Percentiles rank a stretch among this genome's conserved stretches.
phyloP scores from a whole-genome alignment of 768 basidiomycete species.

The Termitomyces sp. region DNA sequence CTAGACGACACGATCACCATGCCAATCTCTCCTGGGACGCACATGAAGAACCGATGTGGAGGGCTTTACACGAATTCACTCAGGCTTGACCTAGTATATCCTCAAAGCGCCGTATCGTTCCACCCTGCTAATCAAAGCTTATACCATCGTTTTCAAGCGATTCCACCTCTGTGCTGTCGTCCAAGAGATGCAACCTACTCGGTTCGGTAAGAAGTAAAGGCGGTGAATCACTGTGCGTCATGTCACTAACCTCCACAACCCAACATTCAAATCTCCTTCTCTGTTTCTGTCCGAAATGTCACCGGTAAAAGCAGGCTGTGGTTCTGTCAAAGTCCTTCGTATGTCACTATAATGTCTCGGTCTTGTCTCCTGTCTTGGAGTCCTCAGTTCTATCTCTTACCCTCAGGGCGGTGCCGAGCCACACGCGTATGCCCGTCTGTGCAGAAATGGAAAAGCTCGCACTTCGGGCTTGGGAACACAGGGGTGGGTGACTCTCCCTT shows the following conservation, averaged over 20 bases:
- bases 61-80: not conserved
- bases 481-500: not conserved
- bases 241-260: not conserved
- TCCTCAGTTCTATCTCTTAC: not conserved
- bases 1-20: not conserved
- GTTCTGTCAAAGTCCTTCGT: not conserved
- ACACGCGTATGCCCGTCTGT: not conserved
- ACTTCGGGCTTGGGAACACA: not conserved
- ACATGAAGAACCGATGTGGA: too few relatives aligned
- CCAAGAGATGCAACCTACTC: not conserved
- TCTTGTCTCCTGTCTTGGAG: not conserved
- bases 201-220: not conserved
- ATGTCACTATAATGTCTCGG: not conserved
- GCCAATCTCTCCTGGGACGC: not conserved
- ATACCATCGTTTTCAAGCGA: not conserved
- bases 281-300: not conserved
- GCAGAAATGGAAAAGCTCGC: not conserved
- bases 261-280: too few relatives aligned
- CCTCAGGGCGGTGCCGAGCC: slow-evolving; percentile 1
- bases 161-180: too few relatives aligned
- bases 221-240: not conserved
- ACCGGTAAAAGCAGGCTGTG: not conserved
- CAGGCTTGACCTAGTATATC: not conserved
- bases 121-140: not conserved
- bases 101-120: not conserved